These are phyloP conservation scores for Pleurotus eryngii DNA, from an alignment of 768 basidiomycete genomes.

Conservation along the genomic window DNA sequence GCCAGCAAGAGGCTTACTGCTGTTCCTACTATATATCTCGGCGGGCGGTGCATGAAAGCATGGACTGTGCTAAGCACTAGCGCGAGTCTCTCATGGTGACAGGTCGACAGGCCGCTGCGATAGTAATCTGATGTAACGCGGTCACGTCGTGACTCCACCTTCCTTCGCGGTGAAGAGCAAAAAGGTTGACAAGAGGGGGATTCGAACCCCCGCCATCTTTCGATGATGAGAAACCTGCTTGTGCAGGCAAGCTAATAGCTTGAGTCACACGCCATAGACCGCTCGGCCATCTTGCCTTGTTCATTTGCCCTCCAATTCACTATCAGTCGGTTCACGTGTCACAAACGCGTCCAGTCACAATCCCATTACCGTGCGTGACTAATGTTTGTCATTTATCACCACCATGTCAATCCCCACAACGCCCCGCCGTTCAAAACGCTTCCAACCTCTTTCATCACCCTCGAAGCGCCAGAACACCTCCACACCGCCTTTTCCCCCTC, in stretches of 20 bases:
- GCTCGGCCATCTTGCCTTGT: constrained; percentile 17
- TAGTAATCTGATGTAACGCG: too few relatives aligned
- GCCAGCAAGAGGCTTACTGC: too few relatives aligned
- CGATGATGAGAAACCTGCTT: constrained; percentile 33
- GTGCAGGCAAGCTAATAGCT: constrained; percentile 26
- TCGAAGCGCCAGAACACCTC: not conserved
- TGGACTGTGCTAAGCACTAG: too few relatives aligned
- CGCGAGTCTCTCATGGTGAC: too few relatives aligned
- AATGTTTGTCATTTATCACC: not conserved
- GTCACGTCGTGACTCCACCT: too few relatives aligned
- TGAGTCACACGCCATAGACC: constrained; percentile 24
- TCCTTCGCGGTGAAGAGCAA: not conserved
- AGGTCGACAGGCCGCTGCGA: too few relatives aligned
- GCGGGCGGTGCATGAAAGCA: too few relatives aligned
- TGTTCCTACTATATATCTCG: too few relatives aligned
- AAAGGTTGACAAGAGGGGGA: constrained; percentile 37
- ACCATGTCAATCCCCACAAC: constrained; percentile 7
- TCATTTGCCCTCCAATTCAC: not conserved
- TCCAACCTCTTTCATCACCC: constrained; percentile 8
- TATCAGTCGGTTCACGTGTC: not conserved
- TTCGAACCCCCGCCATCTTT: constrained; percentile 38
- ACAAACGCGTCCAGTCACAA: constrained; percentile 3
- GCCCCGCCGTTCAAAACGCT: constrained; percentile 12
- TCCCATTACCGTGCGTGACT: not conserved
- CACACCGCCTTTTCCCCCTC: not conserved